Evolutionary conservation across 1,284 basidiomycete species (phyloP).

Genomic region (Microstroma glucosiphilum): DNA sequence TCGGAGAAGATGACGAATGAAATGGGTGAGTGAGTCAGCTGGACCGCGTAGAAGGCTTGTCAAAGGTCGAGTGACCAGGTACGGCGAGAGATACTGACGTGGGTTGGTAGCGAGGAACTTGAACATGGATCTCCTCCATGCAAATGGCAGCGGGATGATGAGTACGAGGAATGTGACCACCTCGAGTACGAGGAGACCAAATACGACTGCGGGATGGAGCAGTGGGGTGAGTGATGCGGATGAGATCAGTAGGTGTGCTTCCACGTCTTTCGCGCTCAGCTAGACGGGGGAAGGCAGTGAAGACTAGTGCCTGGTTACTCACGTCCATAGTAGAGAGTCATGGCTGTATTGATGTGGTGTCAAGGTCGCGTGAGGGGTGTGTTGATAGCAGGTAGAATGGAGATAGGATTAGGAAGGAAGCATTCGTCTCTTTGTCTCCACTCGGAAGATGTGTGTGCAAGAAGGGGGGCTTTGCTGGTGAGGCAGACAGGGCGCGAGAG

Average conservation of each 20-base stretch:
- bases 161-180: conserved; percentile 49
- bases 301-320: background rate
- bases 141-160: conserved; percentile 2
- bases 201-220: conserved; percentile 45
- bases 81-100: conserved; percentile 56
- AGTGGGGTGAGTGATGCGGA: background rate
- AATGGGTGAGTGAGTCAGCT: conserved; percentile 70
- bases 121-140: background rate
- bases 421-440: too few relatives aligned
- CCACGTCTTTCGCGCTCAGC: background rate
- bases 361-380: background rate
- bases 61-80: conserved; percentile 66
- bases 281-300: too few relatives aligned
- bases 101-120: background rate
- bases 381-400: background rate
- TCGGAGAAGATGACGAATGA: conserved; percentile 47
- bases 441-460: too few relatives aligned
- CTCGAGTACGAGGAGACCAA: conserved; percentile 46
- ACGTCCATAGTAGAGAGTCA: conserved; percentile 1
- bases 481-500: too few relatives aligned
- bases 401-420: too few relatives aligned
- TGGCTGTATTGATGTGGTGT: background rate
- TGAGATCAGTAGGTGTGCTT: background rate
- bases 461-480: too few relatives aligned
- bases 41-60: conserved; percentile 54